phyloP scores from a whole-genome alignment of 2,329 filamentous ascomycete genomes.

The Dactylellina haptotyla region DNA sequence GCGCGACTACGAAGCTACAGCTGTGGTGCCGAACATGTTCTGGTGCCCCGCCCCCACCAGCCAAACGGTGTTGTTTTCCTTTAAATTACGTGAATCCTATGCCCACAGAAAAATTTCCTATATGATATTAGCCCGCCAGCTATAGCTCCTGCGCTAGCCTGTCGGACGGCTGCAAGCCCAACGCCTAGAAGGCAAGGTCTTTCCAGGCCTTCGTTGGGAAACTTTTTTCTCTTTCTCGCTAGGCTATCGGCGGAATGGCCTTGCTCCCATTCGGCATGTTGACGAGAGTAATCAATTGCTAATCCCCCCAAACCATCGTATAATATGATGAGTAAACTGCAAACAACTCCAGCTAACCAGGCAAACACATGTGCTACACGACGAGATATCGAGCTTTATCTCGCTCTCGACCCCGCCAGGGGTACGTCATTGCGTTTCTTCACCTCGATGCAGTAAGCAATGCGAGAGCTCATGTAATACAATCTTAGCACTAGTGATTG shows the following conservation, averaged over 20 bases:
- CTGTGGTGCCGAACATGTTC: background rate
- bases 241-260: conserved; percentile 52
- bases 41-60: conserved; percentile 44
- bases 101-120: conserved; percentile 23
- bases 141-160: conserved; percentile 12
- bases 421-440: conserved; percentile 18
- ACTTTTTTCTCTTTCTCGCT: conserved; percentile 18
- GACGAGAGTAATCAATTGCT: conserved; percentile 53
- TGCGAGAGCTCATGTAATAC: conserved; percentile 45
- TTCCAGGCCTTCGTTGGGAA: conserved; percentile 1
- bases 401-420: background rate
- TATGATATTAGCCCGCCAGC: conserved; percentile 5
- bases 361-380: too few relatives aligned
- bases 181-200: conserved; percentile 10
- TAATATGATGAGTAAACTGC: conserved; percentile 50
- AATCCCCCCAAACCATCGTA: conserved; percentile 3
- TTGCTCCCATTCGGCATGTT: conserved; percentile 42
- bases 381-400: background rate
- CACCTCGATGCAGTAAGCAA: conserved; percentile 37
- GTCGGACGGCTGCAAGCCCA: background rate
- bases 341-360: too few relatives aligned
- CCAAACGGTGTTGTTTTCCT: conserved; percentile 42
- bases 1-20: background rate
- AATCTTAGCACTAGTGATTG: background rate
- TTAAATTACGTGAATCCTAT: conserved; percentile 52